These are phyloP conservation scores for Huiozyma sinensis DNA, from an alignment of 805 yeast genomes.

Conservation along the genomic window DNA sequence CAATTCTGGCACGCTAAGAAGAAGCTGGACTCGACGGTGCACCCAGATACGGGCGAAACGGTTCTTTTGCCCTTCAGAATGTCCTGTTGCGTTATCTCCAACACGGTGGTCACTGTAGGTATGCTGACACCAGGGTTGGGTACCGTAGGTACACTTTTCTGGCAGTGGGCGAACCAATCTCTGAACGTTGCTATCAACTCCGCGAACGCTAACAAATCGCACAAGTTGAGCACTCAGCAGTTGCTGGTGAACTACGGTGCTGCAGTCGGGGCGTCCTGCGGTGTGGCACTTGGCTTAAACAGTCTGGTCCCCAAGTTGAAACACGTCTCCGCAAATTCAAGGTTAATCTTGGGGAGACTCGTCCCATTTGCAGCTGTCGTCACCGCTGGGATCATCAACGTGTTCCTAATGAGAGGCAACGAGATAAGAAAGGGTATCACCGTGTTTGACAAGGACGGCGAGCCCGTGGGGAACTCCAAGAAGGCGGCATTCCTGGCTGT, in stretches of 20 bases:
- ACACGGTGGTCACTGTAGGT: slow-evolving; percentile 90
- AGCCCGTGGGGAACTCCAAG: slow-evolving; percentile 62
- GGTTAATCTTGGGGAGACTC: slow-evolving; percentile 64
- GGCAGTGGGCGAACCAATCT: slow-evolving; percentile 98
- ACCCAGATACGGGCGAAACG: slow-evolving; percentile 94
- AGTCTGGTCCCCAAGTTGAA: slow-evolving; percentile 80
- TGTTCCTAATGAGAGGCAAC: slow-evolving; percentile 92
- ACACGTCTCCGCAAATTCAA: slow-evolving; percentile 57
- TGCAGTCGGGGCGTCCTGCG: slow-evolving; percentile 91
- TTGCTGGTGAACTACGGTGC: slow-evolving; percentile 66
- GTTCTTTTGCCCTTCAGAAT: slow-evolving; percentile 90
- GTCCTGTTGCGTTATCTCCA: slow-evolving; percentile 91
- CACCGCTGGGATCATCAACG: slow-evolving; percentile 91
- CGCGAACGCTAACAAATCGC: slow-evolving; percentile 91
- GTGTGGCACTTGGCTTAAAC: slow-evolving; percentile 89
- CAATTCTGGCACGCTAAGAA: slow-evolving; percentile 84
- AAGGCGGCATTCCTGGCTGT: slow-evolving; percentile 88
- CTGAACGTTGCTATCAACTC: slow-evolving; percentile 94
- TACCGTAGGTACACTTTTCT: slow-evolving; percentile 80
- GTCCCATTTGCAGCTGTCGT: slow-evolving; percentile 99
- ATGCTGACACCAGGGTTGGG: slow-evolving; percentile 95
- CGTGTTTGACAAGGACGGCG: slow-evolving; percentile 57
- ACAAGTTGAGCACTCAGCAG: slow-evolving; percentile 74
- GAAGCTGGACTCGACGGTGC: slow-evolving; percentile 81
- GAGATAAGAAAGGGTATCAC: slow-evolving; percentile 80